Evolutionary conservation across 805 yeast genomes (phyloP).

Genomic region (Kazachstania kunashirensis): DNA sequence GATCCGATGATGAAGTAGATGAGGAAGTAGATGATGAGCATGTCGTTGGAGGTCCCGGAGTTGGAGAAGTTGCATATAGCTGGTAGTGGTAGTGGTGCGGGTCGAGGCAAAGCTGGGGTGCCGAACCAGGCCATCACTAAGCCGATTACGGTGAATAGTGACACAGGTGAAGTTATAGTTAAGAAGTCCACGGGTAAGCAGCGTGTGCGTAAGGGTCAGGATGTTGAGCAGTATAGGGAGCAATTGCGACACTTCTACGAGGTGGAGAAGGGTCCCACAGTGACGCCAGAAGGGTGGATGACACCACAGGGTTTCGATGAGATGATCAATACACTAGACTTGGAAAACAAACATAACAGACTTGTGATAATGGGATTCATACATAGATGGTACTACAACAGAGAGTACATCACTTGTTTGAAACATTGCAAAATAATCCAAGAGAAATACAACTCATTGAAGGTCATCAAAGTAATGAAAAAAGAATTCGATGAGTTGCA

Average conservation of each 20-base stretch:
- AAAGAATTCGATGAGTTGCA: conserved; percentile 44
- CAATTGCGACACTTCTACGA: conserved; percentile 44
- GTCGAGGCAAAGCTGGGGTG: conserved; percentile 2
- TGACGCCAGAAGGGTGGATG: conserved; percentile 34
- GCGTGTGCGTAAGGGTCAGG: conserved; percentile 57
- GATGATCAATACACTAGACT: conserved; percentile 14
- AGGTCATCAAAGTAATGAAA: conserved; percentile 33
- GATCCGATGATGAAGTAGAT: no score
- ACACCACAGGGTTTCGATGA: conserved; percentile 6
- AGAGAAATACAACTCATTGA: conserved; percentile 7
- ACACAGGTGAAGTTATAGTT: conserved; percentile 36
- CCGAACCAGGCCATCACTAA: conserved; percentile 16
- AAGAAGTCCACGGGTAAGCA: conserved; percentile 38
- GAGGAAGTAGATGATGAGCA: no score
- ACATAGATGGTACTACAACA: conserved; percentile 51
- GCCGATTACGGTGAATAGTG: conserved; percentile 20
- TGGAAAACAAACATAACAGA: conserved; percentile 43
- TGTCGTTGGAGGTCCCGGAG: neutral
- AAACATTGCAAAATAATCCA: conserved; percentile 35
- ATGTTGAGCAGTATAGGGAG: conserved; percentile 47
- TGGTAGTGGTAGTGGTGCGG: neutral
- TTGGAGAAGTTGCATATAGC: neutral
- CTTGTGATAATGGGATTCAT: conserved; percentile 48
- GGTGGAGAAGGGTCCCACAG: conserved; percentile 44
- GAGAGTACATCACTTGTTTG: conserved; percentile 44